A percentile compares a stretch with the other conserved stretches of the same genome.
Evolutionary conservation across 257 asterid genomes (phyloP).

Genomic region (Parsonsia alboflavescens): DNA sequence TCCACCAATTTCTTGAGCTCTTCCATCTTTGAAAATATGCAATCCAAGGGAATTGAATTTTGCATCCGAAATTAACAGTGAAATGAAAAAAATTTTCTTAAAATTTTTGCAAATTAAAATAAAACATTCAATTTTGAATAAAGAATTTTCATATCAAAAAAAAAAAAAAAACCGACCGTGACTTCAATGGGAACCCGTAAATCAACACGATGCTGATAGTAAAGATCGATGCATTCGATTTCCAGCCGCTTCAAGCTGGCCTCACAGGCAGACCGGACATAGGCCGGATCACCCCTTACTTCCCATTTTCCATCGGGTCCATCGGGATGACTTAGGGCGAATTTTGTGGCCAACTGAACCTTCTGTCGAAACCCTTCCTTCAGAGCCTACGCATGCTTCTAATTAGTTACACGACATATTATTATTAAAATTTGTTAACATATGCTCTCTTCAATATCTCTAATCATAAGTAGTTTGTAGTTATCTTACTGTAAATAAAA

Average conservation of each 20-base stretch:
- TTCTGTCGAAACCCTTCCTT: slow-evolving; percentile 18
- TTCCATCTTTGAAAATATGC: slow-evolving; percentile 18
- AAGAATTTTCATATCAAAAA: too few relatives aligned
- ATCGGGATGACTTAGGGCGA: background rate
- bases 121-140: too few relatives aligned
- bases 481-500: too few relatives aligned
- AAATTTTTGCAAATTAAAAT: too few relatives aligned
- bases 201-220: slow-evolving; percentile 36
- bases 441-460: too few relatives aligned
- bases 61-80: too few relatives aligned
- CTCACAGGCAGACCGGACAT: slow-evolving; percentile 35
- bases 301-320: slow-evolving; percentile 11
- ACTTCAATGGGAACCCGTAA: slow-evolving; percentile 36
- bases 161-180: slow-evolving; percentile 27
- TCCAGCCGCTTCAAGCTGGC: slow-evolving; percentile 35
- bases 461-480: too few relatives aligned
- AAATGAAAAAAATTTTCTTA: too few relatives aligned
- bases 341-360: slow-evolving; percentile 35
- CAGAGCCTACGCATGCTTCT: too few relatives aligned
- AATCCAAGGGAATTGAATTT: too few relatives aligned
- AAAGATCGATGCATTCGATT: slow-evolving; percentile 32
- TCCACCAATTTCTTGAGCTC: slow-evolving; percentile 25
- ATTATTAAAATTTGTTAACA: too few relatives aligned
- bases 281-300: slow-evolving; percentile 33
- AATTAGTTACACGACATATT: too few relatives aligned